Percentiles rank a stretch among this genome's conserved stretches.
These are phyloP conservation scores for Boletus rubropictus DNA, from an alignment of 768 basidiomycete species.

Conservation along the genomic window DNA sequence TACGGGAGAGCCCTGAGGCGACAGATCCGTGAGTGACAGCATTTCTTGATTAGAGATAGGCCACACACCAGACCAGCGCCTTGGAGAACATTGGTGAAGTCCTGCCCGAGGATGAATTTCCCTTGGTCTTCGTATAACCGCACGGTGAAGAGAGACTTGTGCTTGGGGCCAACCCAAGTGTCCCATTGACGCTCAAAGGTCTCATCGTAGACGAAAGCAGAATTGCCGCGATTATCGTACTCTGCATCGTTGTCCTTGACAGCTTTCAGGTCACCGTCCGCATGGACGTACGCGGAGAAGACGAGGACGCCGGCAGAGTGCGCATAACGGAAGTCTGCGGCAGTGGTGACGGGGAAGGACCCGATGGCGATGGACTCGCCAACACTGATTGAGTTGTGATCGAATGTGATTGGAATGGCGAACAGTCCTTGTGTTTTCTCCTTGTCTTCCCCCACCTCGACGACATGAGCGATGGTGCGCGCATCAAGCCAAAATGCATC, in stretches of 20 bases:
- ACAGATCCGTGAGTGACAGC: not conserved
- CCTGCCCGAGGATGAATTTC: conserved; percentile 48
- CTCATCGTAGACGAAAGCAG: conserved; percentile 65
- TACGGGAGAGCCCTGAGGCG: conserved; percentile 58
- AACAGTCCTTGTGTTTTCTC: conserved; percentile 51
- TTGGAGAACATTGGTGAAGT: conserved; percentile 55
- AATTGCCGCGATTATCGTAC: conserved; percentile 67
- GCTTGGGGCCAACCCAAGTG: conserved; percentile 69
- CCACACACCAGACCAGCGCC: conserved; percentile 63
- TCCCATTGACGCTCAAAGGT: conserved; percentile 78
- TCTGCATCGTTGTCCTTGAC: conserved; percentile 65
- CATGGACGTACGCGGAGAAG: conserved; percentile 81
- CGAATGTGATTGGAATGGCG: conserved; percentile 49
- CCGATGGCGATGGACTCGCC: conserved; percentile 46
- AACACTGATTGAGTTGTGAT: conserved; percentile 30
- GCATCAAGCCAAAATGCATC: conserved; percentile 75
- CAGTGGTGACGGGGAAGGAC: conserved; percentile 61
- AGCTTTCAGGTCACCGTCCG: conserved; percentile 65
- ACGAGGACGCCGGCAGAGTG: conserved; percentile 55
- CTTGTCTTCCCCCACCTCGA: conserved; percentile 45
- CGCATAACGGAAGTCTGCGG: conserved; percentile 66
- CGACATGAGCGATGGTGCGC: conserved; percentile 64
- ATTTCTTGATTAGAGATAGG: not conserved
- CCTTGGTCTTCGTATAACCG: conserved; percentile 41
- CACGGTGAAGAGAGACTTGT: conserved; percentile 66